Evolutionary conservation across 306 rosid species (phyloP).

Genomic region (Albizia julibrissin): DNA sequence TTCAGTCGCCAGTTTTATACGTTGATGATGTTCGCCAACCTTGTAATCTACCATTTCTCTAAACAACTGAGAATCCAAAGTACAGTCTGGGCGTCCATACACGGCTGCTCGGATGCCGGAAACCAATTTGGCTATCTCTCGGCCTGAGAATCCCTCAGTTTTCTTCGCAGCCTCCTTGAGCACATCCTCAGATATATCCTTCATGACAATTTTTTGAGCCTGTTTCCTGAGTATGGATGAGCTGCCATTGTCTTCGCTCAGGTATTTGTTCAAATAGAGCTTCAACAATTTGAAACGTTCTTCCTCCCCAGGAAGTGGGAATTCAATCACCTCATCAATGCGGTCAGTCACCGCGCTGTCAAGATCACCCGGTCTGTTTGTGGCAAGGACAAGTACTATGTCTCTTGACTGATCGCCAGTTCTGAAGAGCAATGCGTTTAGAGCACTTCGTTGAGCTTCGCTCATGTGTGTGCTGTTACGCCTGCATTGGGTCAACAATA

Average conservation of each 20-base stretch:
- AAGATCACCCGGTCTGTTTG: constrained; percentile 97
- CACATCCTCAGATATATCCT: constrained; percentile 71
- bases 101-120: constrained; percentile 99
- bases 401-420: constrained; percentile 98
- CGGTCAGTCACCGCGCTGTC: constrained; percentile 93
- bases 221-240: constrained; percentile 57
- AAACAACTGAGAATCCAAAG: constrained; percentile 76
- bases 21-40: constrained; percentile 87
- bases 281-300: constrained; percentile 83
- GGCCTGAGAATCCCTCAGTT: constrained; percentile 96
- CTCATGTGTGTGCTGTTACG: constrained; percentile 96
- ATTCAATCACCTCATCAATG: constrained; percentile 93
- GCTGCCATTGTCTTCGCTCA: constrained; percentile 47
- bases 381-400: constrained; percentile 94
- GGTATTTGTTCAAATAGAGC: constrained; percentile 77
- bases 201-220: constrained; percentile 58
- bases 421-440: constrained; percentile 94
- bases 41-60: constrained; percentile 86
- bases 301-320: constrained; percentile 92
- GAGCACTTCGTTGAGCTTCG: constrained; percentile 98
- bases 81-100: constrained; percentile 82
- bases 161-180: constrained; percentile 73
- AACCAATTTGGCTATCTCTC: constrained; percentile 94
- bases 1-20: constrained; percentile 81
- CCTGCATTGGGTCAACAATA: constrained; percentile 52